Evolutionary conservation across 1,284 basidiomycete genomes (phyloP).

Genomic region (Heliocybe sulcata): DNA sequence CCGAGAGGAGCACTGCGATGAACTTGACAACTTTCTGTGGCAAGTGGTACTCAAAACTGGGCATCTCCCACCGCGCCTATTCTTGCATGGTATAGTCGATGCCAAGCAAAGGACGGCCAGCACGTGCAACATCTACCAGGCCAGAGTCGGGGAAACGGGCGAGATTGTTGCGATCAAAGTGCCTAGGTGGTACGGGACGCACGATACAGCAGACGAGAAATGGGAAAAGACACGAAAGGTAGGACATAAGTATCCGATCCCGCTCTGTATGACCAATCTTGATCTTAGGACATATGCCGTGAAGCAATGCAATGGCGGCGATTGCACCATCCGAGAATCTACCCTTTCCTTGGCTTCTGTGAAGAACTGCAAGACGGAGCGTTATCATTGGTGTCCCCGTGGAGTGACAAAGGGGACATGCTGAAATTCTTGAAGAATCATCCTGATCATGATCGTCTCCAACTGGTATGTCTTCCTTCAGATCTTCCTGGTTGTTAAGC

Average conservation of each 20-base stretch:
- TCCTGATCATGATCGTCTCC: neutral
- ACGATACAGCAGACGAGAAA: neutral
- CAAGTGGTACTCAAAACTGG: neutral
- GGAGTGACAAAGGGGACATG: conserved; percentile 11
- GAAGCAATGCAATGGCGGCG: conserved; percentile 11
- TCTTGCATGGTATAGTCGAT: neutral
- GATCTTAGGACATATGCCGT: neutral
- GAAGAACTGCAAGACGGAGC: conserved; percentile 5
- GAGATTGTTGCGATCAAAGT: neutral
- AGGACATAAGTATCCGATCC: neutral
- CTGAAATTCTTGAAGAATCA: conserved; percentile 5
- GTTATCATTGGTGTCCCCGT: conserved; percentile 11
- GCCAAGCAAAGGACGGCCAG: neutral
- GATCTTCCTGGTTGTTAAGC: no score
- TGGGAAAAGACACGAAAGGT: neutral
- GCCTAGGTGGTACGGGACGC: neutral
- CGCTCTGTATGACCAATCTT: neutral
- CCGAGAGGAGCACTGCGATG: neutral
- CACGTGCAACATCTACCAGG: neutral
- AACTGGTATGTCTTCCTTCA: neutral
- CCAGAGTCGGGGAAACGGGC: neutral
- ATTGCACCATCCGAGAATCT: conserved; percentile 12
- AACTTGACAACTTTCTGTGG: neutral
- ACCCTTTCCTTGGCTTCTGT: neutral
- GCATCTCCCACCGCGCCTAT: neutral